Conservation (phyloP, 345 rosid genomes). For the Gossypium anomalum region DNA sequence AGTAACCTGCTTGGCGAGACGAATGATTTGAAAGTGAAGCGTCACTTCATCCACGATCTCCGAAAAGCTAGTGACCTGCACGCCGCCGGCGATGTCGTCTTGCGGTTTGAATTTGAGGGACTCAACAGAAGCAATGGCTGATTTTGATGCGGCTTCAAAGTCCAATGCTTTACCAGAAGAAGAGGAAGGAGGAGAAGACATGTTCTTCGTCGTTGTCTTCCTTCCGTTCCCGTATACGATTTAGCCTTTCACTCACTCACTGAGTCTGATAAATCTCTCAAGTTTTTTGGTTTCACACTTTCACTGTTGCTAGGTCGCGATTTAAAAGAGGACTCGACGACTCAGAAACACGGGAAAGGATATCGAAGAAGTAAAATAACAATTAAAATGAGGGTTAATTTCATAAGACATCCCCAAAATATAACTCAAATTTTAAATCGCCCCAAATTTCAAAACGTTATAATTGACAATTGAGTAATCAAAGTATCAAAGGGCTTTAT, state of each 20-base stretch:
- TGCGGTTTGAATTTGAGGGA: too few relatives aligned
- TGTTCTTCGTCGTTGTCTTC: not conserved
- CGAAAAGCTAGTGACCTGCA: constrained; percentile 54
- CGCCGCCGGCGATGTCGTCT: constrained; percentile 11
- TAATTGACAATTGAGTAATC: too few relatives aligned
- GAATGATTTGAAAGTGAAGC: constrained; percentile 72
- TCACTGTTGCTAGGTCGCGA: too few relatives aligned
- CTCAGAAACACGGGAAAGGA: too few relatives aligned
- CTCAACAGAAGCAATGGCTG: not conserved
- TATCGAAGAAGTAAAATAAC: too few relatives aligned
- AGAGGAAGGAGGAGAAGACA: not conserved
- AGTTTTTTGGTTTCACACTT: too few relatives aligned
- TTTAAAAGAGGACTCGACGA: too few relatives aligned
- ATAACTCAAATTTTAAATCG: not conserved
- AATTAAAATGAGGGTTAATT: too few relatives aligned
- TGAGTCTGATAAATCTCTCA: too few relatives aligned
- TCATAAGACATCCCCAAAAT: not conserved
- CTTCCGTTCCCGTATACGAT: not conserved
- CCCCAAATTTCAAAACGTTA: not conserved
- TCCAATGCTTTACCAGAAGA: not conserved
- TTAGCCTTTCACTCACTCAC: not conserved
- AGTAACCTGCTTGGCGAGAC: constrained; percentile 58
- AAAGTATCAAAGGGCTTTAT: not conserved
- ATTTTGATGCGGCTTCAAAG: not conserved
- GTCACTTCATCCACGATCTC: constrained; percentile 62